Base-by-base conservation (phyloP, 2,329 filamentous ascomycete genomes). In the Fusarium tjaetaba region DNA sequence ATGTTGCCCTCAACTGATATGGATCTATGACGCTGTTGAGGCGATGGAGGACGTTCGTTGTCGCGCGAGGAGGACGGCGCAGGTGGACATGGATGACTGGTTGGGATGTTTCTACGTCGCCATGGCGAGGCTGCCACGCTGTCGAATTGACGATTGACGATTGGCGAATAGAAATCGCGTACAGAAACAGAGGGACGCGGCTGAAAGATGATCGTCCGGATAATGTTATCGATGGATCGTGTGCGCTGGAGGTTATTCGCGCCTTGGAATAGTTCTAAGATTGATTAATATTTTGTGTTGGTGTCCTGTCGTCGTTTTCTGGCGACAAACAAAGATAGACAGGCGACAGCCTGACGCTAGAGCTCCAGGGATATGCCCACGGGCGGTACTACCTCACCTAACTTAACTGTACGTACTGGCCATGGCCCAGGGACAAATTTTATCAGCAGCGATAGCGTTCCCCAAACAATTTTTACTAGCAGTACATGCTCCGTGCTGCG, bases 121-220 rank as follows among this genome's bases (percentile, higher is more conserved):
- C 76, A 78, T 78, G 76, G 76, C 76, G 76, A 78, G 76, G 76
- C 76, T 78, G 74, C 74, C 68, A 78, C 75, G 73, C 67, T 69
- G 68, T 76, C 71, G 68, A 72, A 73, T 69, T 68, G 70, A 45
- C 68, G 71, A 73, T 76, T 77, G 65, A 65, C 74, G 64, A 70
- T 70, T 78, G 67, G 58, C 57, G 64, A 66, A 56, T 58, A 49
- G 38, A 58, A 53, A 64, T 68, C 69, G 71, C 73, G 61, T 65
- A 53, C 34, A 32, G 58, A 26, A 49, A 18, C 28, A 51, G 52
- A 57, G 39, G 32, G 65, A 65, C 45, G 46, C 32, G 57, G 56
- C 61, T 70, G 61, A 42, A 45, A n/a, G 42, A 39, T 28, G 38
- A 11, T 53, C 34, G 64, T 49, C 51, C n/a, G 45, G 53, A 51